Conservation (phyloP, 2,329 filamentous ascomycete species). For the Rhynchosporium graminicola region DNA sequence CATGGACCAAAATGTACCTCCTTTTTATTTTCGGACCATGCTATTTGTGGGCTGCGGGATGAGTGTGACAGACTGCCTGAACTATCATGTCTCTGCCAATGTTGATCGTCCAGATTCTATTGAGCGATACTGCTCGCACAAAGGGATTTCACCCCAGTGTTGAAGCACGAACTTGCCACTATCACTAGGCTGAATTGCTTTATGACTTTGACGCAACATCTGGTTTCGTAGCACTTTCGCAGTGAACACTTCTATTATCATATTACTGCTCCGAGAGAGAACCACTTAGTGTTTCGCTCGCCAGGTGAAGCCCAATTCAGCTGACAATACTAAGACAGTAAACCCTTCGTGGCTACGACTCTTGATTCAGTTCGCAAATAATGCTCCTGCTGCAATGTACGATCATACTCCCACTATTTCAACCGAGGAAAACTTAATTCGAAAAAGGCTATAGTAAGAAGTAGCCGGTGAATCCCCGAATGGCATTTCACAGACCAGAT, state of each 20-base stretch:
- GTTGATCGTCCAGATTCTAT: constrained; percentile 12
- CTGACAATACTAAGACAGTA: constrained; percentile 21
- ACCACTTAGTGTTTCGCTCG: neutral
- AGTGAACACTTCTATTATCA: constrained; percentile 34
- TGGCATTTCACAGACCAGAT: neutral
- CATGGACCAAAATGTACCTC: constrained; percentile 37
- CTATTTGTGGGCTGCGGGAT: constrained; percentile 47
- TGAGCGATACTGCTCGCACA: constrained; percentile 17
- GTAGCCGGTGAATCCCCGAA: neutral
- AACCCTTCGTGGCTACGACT: constrained; percentile 53
- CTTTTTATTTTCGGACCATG: constrained; percentile 50
- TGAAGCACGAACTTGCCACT: constrained; percentile 48
- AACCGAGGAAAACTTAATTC: constrained; percentile 44
- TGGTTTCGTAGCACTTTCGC: constrained; percentile 35
- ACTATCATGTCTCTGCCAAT: neutral
- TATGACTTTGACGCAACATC: constrained; percentile 40
- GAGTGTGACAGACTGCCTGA: neutral
- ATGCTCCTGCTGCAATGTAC: constrained; percentile 48
- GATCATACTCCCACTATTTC: constrained; percentile 39
- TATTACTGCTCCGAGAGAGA: constrained; percentile 19
- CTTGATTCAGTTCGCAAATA: constrained; percentile 52
- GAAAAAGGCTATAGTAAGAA: constrained; percentile 56
- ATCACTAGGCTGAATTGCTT: constrained; percentile 46
- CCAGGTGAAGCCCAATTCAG: neutral
- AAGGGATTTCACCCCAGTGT: constrained; percentile 47